Base-by-base conservation (phyloP, 1,284 basidiomycete species). In the Heliocybe sulcata region DNA sequence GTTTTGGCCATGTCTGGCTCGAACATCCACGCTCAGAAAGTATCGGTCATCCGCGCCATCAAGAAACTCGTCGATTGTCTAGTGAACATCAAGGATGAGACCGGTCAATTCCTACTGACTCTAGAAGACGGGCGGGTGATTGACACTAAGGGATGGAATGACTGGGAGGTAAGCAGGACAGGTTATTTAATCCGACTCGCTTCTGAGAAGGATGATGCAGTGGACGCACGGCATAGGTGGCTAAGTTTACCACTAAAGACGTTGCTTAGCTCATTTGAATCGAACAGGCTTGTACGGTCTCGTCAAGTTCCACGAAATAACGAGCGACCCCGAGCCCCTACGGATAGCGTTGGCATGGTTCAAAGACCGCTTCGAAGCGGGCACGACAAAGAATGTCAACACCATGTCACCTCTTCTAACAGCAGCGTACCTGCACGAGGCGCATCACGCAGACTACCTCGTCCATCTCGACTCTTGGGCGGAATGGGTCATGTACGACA, bases 311-410 rank as follows among this genome's bases (percentile, higher is more conserved):
- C 65, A 75, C 56, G 70, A 77, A 57, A 73, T 77, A 47, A 77
- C 74, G 2, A 70, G 73, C 1, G 73, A 77, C 47, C 58, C 69
- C 4, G 69, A 70, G 1, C 69, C 77, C 0, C 65, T 82, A n/a
- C 64, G 74, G 42, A 79, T 82, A 50, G 72, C 76, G 16, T 64
- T 79, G 51, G 67, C 67, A 49, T 85, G 83, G 83, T 85, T 84
- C 66, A 68, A 72, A 22, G 71, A 75, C 42, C 77, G 80, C 23
- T 80, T 81, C 62, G 72, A 73, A 54, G 67, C 80, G 35, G 81
- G 79, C 23, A 82, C 81, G 3, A 81, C 81, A 6, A 83, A 84
- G 74, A 85, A 86, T 64, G 81, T 86, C 61, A 85, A 85, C 67
- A 85, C 83, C 11, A 82, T 85, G 80, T 77, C 81, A 1, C 80